phyloP scores from a whole-genome alignment of 2,329 filamentous ascomycete species.

The Thielaviopsis ethacetica region DNA sequence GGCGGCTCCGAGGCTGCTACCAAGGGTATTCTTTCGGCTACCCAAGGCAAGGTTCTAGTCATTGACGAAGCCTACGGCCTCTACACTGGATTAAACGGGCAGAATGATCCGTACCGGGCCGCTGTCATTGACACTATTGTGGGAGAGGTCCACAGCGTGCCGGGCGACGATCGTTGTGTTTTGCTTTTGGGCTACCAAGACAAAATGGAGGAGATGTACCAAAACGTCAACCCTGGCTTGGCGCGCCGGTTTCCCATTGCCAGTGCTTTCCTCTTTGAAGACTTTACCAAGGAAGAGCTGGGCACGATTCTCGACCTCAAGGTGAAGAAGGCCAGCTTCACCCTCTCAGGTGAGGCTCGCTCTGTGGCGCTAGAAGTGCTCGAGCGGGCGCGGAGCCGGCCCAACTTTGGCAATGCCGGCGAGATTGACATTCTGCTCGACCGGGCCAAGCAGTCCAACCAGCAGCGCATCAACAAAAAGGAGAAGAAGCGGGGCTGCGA shows the following conservation, averaged over 20 bases:
- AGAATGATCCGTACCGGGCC: conserved; percentile 32
- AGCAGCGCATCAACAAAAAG: background rate
- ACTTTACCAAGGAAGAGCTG: conserved; percentile 46
- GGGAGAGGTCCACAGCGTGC: conserved; percentile 51
- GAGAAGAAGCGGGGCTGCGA: background rate
- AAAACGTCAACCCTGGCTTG: conserved; percentile 57
- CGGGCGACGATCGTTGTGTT: conserved; percentile 57
- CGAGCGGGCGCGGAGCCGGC: conserved; percentile 33
- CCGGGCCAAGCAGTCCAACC: conserved; percentile 23
- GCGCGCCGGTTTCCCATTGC: conserved; percentile 47
- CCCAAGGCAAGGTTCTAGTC: conserved; percentile 57
- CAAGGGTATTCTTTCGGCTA: conserved; percentile 51
- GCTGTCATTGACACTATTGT: conserved; percentile 61
- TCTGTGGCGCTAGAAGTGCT: conserved; percentile 43
- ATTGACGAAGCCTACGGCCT: conserved; percentile 70
- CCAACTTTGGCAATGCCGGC: conserved; percentile 56
- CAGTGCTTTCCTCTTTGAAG: conserved; percentile 50
- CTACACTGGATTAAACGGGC: conserved; percentile 16
- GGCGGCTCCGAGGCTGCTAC: conserved; percentile 56
- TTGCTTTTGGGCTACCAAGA: conserved; percentile 54
- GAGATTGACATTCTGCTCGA: conserved; percentile 56
- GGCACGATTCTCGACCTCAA: conserved; percentile 45
- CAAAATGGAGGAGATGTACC: conserved; percentile 55
- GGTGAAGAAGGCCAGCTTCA: conserved; percentile 37
- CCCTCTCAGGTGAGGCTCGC: conserved; percentile 32